Evolutionary conservation across 495 filamentous ascomycete genomes (phyloP).

Genomic region (Xylaria intraflava): DNA sequence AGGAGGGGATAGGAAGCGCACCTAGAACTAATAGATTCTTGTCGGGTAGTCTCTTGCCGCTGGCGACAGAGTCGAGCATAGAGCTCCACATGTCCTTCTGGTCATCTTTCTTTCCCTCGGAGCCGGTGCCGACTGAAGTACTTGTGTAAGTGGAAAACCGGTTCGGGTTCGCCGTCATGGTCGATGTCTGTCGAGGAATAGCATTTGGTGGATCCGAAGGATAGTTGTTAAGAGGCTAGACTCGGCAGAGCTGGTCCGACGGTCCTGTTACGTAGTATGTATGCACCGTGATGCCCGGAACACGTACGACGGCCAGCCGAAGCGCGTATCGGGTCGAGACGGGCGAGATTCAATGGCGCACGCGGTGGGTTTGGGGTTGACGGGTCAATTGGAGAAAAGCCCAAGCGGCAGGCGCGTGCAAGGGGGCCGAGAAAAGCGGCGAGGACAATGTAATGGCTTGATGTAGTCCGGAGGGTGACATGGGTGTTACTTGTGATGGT

Average conservation of each 20-base stretch:
- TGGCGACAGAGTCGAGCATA: slow-evolving; percentile 85
- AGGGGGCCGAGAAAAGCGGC: background rate
- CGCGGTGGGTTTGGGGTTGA: too few relatives aligned
- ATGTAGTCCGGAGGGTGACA: too few relatives aligned
- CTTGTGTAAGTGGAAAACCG: slow-evolving; percentile 49
- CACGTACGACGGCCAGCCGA: slow-evolving; percentile 13
- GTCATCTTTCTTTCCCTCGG: slow-evolving; percentile 54
- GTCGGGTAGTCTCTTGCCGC: slow-evolving; percentile 83
- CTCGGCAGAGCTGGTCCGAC: background rate
- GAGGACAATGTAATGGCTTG: slow-evolving; percentile 4
- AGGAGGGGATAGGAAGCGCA: slow-evolving; percentile 36
- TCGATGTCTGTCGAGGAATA: slow-evolving; percentile 18
- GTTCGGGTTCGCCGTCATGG: slow-evolving; percentile 52
- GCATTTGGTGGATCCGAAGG: slow-evolving; percentile 14
- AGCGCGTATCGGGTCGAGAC: slow-evolving; percentile 1
- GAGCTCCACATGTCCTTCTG: slow-evolving; percentile 88
- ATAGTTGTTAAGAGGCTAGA: background rate
- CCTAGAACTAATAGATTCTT: slow-evolving; percentile 86
- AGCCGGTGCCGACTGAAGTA: slow-evolving; percentile 37
- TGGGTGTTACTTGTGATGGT: too few relatives aligned
- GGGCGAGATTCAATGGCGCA: background rate
- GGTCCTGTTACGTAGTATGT: too few relatives aligned
- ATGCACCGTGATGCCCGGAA: slow-evolving; percentile 14
- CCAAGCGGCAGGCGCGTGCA: background rate
- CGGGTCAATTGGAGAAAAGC: too few relatives aligned